Evolutionary conservation across 306 rosid species (phyloP), one percentile per base, ranked within the genome.

Genomic region (Cercis canadensis): DNA sequence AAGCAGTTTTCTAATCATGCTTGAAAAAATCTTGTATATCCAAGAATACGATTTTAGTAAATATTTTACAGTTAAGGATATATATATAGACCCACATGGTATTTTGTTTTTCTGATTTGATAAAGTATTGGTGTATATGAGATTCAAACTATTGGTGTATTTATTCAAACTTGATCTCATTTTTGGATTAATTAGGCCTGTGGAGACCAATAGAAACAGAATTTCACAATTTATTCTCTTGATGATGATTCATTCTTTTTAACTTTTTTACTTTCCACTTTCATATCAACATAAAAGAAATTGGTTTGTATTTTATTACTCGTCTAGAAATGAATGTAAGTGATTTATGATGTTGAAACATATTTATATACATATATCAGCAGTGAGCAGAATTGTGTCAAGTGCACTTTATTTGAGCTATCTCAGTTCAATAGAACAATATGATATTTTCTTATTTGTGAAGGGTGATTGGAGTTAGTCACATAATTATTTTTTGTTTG

Each of bases 281-380:
- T n/a, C n/a, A n/a, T n/a, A n/a, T n/a, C n/a, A n/a, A n/a, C n/a
- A n/a, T n/a, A n/a, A n/a, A n/a, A n/a, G n/a, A n/a, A n/a, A n/a
- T n/a, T n/a, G n/a, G n/a, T n/a, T n/a, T n/a, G n/a, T n/a, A n/a
- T n/a, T n/a, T n/a, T n/a, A n/a, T n/a, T n/a, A n/a, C n/a, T n/a
- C n/a, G n/a, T n/a, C n/a, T n/a, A n/a, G n/a, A n/a, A n/a, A n/a
- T n/a, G n/a, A n/a, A n/a, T n/a, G n/a, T n/a, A n/a, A n/a, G n/a
- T n/a, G n/a, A n/a, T n/a, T n/a, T 37, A 65, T 46, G 31, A 47
- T 16, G 39, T 34, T 52, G 54, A n/a, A 53, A 67, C 62, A 53
- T 52, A 40, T 53, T 21, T 39, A 13, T 19, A 16, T 39, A 29
- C 24, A 50, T 51, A 51, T 19, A 10, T 24, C 16, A 15, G 33